phyloP scores from a whole-genome alignment of 164 flowering plant genomes.

The Sextonia rubra region DNA sequence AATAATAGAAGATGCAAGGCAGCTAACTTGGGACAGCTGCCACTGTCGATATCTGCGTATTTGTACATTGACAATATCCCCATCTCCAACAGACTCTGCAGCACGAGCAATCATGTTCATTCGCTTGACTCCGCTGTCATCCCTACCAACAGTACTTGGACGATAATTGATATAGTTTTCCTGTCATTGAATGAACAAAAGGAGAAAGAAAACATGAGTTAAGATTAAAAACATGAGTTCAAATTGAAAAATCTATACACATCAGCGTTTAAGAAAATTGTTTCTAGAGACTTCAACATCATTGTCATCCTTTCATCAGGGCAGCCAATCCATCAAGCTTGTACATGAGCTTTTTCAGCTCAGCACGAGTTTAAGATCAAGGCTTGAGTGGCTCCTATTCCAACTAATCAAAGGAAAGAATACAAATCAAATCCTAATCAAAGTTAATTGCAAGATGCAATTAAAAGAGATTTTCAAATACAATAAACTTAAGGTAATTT shows the following conservation, averaged over 20 bases:
- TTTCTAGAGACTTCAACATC: no score
- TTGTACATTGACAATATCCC: conserved; percentile 90
- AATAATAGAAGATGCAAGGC: conserved; percentile 66
- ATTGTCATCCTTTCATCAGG: no score
- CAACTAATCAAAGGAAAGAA: no score
- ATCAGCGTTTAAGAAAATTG: no score
- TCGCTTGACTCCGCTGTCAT: conserved; percentile 72
- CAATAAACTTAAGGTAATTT: no score
- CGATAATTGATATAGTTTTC: conserved; percentile 89
- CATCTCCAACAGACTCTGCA: conserved; percentile 93
- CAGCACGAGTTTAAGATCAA: no score
- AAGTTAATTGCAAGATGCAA: no score
- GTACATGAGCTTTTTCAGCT: no score
- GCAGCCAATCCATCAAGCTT: no score
- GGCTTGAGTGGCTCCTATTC: no score
- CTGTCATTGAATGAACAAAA: conserved; percentile 33
- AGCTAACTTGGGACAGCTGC: conserved; percentile 79
- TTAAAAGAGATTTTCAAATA: no score
- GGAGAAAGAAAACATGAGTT: neutral
- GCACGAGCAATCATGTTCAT: conserved; percentile 84
- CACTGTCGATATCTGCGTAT: conserved; percentile 90
- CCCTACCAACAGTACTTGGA: conserved; percentile 70
- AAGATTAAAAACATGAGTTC: neutral
- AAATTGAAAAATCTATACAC: neutral
- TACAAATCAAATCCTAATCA: no score